Evolutionary conservation across 2,329 filamentous ascomycete genomes (phyloP).

Genomic region (Phialophora chinensis): DNA sequence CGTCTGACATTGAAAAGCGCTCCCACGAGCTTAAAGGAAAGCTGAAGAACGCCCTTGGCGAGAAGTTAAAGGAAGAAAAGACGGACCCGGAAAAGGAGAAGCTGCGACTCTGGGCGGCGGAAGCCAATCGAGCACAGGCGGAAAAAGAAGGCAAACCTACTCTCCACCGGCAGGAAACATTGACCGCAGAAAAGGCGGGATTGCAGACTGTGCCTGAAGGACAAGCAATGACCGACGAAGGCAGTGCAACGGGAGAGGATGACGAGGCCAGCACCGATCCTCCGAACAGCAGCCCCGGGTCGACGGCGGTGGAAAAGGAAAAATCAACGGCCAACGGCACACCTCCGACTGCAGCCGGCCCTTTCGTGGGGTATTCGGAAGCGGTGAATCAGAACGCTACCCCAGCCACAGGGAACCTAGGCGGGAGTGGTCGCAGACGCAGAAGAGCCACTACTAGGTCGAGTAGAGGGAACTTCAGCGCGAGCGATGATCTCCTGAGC

Average conservation of each 20-base stretch:
- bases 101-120: conserved; percentile 44
- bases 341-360: conserved; percentile 20
- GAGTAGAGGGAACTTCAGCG: conserved; percentile 55
- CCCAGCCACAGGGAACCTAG: conserved; percentile 3
- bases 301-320: conserved; percentile 33
- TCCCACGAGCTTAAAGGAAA: conserved; percentile 44
- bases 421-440: conserved; percentile 45
- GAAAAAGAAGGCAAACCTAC: conserved; percentile 44
- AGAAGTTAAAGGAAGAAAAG: conserved; percentile 34
- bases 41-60: conserved; percentile 35
- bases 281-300: conserved; percentile 27
- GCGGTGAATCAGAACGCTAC: conserved; percentile 30
- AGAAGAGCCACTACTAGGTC: conserved; percentile 54
- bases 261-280: conserved; percentile 25
- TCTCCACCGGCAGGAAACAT: conserved; percentile 33
- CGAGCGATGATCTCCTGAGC: conserved; percentile 75
- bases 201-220: conserved; percentile 35
- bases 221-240: conserved; percentile 42
- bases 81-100: conserved; percentile 44
- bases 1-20: conserved; percentile 43
- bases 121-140: conserved; percentile 44
- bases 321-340: conserved; percentile 25
- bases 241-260: conserved; percentile 36
- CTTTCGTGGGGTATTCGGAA: conserved; percentile 33
- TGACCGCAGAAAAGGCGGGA: conserved; percentile 36